phyloP scores from a whole-genome alignment of 208 protist species.

The Vickermania ingenoplastis region DNA sequence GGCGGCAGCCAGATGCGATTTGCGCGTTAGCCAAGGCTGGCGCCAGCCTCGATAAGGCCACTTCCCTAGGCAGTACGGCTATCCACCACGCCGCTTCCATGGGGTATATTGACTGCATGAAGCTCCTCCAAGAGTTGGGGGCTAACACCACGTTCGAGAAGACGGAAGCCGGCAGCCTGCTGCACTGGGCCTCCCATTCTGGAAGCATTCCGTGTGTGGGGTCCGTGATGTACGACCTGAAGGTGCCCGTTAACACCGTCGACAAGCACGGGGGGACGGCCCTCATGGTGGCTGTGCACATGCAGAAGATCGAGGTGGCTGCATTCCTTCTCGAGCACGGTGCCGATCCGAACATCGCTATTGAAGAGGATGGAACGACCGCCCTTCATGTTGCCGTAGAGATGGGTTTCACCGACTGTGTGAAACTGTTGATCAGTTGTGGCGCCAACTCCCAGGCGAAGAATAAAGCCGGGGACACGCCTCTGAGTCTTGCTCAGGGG shows the following conservation, averaged over 20 bases:
- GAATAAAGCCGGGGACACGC: conserved; percentile 56
- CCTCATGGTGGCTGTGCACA: conserved; percentile 78
- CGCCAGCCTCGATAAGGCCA: conserved; percentile 55
- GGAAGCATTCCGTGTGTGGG: conserved; percentile 64
- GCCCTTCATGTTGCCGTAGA: conserved; percentile 85
- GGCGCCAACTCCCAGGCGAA: conserved; percentile 47
- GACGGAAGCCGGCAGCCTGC: conserved; percentile 60
- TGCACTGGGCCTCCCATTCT: conserved; percentile 85
- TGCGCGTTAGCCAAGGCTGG: conserved; percentile 47
- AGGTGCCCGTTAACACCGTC: conserved; percentile 51
- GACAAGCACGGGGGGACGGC: conserved; percentile 79
- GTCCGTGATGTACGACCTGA: conserved; percentile 69
- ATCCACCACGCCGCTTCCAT: conserved; percentile 75
- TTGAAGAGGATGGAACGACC: conserved; percentile 60
- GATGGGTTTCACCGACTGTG: conserved; percentile 52
- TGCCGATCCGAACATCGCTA: conserved; percentile 38
- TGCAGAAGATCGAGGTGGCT: conserved; percentile 62
- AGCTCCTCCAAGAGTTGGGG: conserved; percentile 50
- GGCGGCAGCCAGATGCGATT: conserved; percentile 45
- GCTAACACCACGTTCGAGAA: conserved; percentile 29
- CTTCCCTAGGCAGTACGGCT: conserved; percentile 47
- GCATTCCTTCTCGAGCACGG: conserved; percentile 86
- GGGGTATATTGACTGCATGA: conserved; percentile 59
- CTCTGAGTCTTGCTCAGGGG: conserved; percentile 32
- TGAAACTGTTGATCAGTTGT: conserved; percentile 52